A percentile compares a stretch with the other conserved stretches of the same genome.
Conservation (phyloP, 192 early-diverging fungal species). For the Coemansia sp. region DNA sequence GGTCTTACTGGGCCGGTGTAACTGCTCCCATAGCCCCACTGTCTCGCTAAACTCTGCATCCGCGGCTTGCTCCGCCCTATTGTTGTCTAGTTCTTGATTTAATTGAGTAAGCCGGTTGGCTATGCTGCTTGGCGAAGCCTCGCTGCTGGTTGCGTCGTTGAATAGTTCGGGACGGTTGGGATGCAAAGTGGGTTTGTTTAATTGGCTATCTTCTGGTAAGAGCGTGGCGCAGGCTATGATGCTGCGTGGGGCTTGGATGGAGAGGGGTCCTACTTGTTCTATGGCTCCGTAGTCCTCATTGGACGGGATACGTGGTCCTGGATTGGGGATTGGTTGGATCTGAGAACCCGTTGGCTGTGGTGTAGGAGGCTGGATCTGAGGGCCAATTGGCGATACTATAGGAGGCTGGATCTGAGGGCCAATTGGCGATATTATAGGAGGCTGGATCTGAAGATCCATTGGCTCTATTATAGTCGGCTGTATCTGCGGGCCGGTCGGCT, state of each 20-base stretch:
- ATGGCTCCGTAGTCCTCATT: background rate
- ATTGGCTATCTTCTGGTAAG: no score
- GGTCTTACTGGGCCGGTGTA: slow-evolving; percentile 31
- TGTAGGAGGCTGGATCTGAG: background rate
- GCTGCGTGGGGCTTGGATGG: background rate
- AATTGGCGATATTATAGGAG: background rate
- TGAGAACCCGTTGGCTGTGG: background rate
- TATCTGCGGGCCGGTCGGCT: background rate
- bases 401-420: background rate
- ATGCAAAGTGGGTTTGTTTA: no score
- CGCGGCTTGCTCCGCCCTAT: background rate
- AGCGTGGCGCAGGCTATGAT: background rate
- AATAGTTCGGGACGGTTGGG: no score
- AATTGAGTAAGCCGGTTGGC: background rate
- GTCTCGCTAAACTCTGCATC: slow-evolving; percentile 3
- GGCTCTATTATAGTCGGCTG: background rate
- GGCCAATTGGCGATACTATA: background rate
- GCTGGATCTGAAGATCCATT: background rate
- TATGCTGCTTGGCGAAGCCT: no score
- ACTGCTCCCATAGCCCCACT: slow-evolving; percentile 14
- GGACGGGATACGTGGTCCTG: no score
- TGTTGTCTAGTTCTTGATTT: background rate
- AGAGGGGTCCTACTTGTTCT: background rate
- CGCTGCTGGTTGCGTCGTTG: no score
- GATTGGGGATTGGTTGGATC: no score